Evolutionary conservation across 768 basidiomycete genomes (phyloP).

Genomic region (Russula brevipes): DNA sequence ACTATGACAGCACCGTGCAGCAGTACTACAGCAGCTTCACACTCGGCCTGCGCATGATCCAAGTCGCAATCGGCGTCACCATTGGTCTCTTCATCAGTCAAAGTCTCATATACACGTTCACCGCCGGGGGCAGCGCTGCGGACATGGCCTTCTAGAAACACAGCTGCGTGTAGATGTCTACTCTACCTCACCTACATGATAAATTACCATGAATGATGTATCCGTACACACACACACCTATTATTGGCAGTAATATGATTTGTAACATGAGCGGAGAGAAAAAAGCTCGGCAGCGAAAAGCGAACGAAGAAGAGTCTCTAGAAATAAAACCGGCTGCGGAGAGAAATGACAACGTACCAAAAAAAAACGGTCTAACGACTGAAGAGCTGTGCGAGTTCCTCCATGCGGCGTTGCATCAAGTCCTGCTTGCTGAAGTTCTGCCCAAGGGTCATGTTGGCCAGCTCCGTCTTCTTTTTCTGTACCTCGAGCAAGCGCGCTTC

Average conservation of each 20-base stretch:
- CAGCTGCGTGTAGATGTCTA: conserved; percentile 9
- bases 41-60: conserved; percentile 76
- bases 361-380: conserved; percentile 31
- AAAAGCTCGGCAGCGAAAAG: background rate
- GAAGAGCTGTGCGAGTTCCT: conserved; percentile 79
- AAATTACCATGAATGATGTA: conserved; percentile 19
- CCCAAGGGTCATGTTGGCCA: conserved; percentile 92
- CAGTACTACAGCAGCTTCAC: conserved; percentile 75
- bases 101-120: conserved; percentile 72
- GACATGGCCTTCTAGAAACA: conserved; percentile 63
- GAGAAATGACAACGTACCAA: background rate
- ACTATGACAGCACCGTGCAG: conserved; percentile 54
- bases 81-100: conserved; percentile 81
- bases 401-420: conserved; percentile 78
- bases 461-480: conserved; percentile 88
- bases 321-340: background rate
- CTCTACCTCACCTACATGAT: conserved; percentile 16
- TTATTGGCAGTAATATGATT: conserved; percentile 15
- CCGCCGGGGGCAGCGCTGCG: conserved; percentile 63
- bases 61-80: conserved; percentile 80
- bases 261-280: background rate
- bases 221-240: conserved; percentile 10
- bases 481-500: conserved; percentile 90
- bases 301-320: background rate
- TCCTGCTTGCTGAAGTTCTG: conserved; percentile 85